Conservation (phyloP, 2,329 filamentous ascomycete genomes). For the Grosmannia huntii region DNA sequence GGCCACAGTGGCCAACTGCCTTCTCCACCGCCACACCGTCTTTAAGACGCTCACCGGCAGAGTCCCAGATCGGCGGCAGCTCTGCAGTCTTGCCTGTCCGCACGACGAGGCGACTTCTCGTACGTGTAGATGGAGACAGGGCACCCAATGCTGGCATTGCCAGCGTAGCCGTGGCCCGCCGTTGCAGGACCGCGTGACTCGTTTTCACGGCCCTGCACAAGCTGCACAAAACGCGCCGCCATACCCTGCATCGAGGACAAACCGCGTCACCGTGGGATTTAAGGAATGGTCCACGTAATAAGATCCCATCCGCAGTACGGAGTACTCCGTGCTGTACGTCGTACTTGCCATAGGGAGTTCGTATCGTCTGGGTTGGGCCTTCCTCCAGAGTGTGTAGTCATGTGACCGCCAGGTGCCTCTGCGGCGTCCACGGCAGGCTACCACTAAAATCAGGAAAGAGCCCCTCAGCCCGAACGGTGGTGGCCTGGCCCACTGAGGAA, state of each 20-base stretch:
- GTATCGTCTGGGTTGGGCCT: background rate
- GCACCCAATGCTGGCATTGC: background rate
- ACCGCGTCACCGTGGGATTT: background rate
- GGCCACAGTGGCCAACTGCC: background rate
- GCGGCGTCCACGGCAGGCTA: background rate
- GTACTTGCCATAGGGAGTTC: background rate
- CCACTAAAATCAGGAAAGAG: background rate
- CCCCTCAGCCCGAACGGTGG: background rate
- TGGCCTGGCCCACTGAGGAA: background rate
- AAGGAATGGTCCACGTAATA: no score
- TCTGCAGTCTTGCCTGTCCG: no score
- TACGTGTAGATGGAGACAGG: background rate
- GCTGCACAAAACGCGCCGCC: background rate
- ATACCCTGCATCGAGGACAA: background rate
- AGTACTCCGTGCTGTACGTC: no score
- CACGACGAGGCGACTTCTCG: no score
- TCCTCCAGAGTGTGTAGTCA: background rate
- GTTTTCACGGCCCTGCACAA: background rate
- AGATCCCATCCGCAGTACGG: no score
- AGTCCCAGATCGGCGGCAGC: no score
- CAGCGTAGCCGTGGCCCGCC: background rate
- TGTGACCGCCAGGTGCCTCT: background rate
- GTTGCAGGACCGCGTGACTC: background rate
- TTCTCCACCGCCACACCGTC: background rate
- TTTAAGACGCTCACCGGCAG: background rate